Evolutionary conservation across 495 filamentous ascomycete genomes (phyloP).

Genomic region (Xylaria cubensis): DNA sequence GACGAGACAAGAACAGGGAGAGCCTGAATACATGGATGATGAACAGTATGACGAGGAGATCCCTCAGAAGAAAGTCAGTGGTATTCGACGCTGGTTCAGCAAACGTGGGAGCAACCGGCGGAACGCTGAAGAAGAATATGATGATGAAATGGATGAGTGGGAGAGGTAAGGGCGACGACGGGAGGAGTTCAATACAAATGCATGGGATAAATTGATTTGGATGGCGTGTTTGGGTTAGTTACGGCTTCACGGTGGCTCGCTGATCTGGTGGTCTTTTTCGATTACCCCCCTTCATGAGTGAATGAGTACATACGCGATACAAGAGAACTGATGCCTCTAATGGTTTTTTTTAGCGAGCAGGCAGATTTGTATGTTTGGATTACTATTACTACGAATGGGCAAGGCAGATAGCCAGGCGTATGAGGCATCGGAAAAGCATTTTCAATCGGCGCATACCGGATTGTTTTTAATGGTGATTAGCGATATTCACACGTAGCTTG

Average conservation of each 20-base stretch:
- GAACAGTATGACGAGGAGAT: background rate
- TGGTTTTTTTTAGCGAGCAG: background rate
- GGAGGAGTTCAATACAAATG: background rate
- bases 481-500: background rate
- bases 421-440: conserved; percentile 11
- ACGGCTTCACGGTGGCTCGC: background rate
- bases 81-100: conserved; percentile 18
- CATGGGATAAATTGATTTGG: background rate
- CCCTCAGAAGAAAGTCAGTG: conserved; percentile 17
- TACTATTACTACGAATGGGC: background rate
- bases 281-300: conserved; percentile 4
- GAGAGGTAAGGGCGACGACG: background rate
- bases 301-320: conserved; percentile 1
- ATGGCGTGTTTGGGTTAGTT: background rate
- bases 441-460: conserved; percentile 9
- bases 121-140: conserved; percentile 1
- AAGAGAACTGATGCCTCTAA: background rate
- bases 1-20: background rate
- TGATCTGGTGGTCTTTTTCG: background rate
- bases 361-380: background rate
- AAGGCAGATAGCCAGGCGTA: conserved; percentile 2
- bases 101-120: background rate
- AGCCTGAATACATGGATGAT: background rate
- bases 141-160: background rate
- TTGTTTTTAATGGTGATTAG: background rate